phyloP scores from a whole-genome alignment of 257 asterid genomes.

The Primulina tabacum region DNA sequence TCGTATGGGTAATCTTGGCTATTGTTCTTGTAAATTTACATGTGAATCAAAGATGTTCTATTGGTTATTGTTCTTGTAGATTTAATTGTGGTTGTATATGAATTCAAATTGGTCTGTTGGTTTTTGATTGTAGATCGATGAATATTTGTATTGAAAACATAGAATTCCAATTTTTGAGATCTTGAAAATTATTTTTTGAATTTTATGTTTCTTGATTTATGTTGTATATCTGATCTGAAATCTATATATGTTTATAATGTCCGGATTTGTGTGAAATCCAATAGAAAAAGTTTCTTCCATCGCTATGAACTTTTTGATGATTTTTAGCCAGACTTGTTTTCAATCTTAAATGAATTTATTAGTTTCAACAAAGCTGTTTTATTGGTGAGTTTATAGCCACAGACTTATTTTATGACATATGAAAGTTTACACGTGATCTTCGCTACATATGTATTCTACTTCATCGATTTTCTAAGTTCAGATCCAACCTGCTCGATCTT shows the following conservation, averaged over 20 bases:
- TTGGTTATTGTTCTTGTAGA: neutral
- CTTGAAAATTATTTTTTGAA: neutral
- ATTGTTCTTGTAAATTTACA: neutral
- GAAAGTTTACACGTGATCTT: too few relatives aligned
- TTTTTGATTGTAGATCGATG: neutral
- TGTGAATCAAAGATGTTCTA: constrained; percentile 2
- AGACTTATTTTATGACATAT: neutral
- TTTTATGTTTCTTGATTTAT: neutral
- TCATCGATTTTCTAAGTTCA: neutral
- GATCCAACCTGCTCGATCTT: neutral
- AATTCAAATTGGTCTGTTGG: too few relatives aligned
- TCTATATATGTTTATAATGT: neutral
- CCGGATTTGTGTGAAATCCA: neutral
- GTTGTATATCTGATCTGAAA: neutral
- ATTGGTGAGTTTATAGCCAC: neutral
- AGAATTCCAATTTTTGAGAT: neutral
- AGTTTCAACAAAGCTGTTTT: neutral
- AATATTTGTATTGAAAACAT: neutral
- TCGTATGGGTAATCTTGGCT: too few relatives aligned
- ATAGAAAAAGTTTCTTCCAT: too few relatives aligned
- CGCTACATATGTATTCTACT: neutral
- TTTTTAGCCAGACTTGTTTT: neutral
- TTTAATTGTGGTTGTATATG: neutral
- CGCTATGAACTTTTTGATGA: neutral
- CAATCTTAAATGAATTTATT: neutral